Evolutionary conservation across 805 yeast genomes (phyloP), one percentile per base, ranked within the genome.

Genomic region (Candida multigemmis): DNA sequence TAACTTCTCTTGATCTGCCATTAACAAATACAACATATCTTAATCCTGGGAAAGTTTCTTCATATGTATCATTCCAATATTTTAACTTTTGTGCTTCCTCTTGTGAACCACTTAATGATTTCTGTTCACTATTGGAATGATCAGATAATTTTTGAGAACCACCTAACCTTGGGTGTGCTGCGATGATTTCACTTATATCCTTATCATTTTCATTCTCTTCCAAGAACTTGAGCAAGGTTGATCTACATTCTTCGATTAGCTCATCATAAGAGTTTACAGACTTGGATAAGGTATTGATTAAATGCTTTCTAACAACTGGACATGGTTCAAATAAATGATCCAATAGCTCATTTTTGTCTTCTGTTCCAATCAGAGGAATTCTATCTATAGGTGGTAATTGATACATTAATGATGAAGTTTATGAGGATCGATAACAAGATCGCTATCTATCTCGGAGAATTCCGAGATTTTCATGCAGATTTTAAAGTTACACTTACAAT

Each of bases 141-240:
- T 51, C 58, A 6, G 83, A 78, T 16, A 83, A 59, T 16, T 56
- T 63, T 28, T 48, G 47, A 3, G 74, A 61, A 3, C 81, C 82
- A 1, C 96, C 96, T 11, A 86, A 58, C 30, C 95, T 62, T 11
- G 96, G 96, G 53, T 86, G 96, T 0, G 96, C 94, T 1, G 83
- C 77, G n/a, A 87, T 73, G 31, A 87, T 84, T 21, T 66, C 48
- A 26, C 24, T 32, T 12, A 40, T 42, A 33, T 32, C 38, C 27
- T 41, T 38, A 22, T 38, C 52, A 10, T 21, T 32, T 19, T 50
- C 50, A 4, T 50, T 42, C 6, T 42, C 36, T 7, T 32, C 25
- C 6, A 60, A 43, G 18, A 65, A 49, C 9, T 35, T 25, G 3
- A 59, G 38, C 12, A 78, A 49, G 7, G 43, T 44, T 0, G 21